These are phyloP conservation scores for Gyromitra esculenta DNA, from an alignment of 2,329 filamentous ascomycete genomes.

Conservation along the genomic window DNA sequence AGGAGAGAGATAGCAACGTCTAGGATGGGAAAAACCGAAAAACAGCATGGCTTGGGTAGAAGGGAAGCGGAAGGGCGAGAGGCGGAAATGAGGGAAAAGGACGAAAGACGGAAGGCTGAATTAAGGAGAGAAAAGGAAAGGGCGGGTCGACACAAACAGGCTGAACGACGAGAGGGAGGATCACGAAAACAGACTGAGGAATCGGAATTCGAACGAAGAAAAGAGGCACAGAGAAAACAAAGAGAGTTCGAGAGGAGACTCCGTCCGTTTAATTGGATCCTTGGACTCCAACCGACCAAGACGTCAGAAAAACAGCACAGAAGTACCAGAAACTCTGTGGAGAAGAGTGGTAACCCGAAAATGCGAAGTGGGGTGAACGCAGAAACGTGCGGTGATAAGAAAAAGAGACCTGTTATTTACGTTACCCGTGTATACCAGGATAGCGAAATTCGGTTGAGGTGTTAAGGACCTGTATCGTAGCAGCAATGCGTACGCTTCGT, in stretches of 20 bases:
- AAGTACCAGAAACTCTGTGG: not conserved
- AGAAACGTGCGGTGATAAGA: slow-evolving; percentile 41
- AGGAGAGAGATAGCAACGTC: not conserved
- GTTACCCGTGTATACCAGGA: not conserved
- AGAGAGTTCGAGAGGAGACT: not conserved
- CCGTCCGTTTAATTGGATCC: not conserved
- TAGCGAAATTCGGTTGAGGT: not conserved
- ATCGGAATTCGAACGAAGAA: not conserved
- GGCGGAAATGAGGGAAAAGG: not conserved
- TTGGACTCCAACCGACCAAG: not conserved
- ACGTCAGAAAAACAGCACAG: not conserved
- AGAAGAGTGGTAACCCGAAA: not conserved
- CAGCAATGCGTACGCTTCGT: no score
- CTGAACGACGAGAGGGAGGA: not conserved
- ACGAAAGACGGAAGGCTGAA: not conserved
- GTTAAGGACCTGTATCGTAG: not conserved
- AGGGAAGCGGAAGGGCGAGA: not conserved
- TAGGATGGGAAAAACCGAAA: not conserved
- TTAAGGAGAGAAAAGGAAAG: not conserved
- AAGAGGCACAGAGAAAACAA: not conserved
- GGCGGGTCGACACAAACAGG: not conserved
- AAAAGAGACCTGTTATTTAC: not conserved
- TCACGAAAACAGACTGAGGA: not conserved
- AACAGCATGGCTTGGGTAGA: no score
- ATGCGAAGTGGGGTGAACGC: not conserved